Evolutionary conservation across 2,329 filamentous ascomycete species (phyloP).

Genomic region (Beauveria sp.): DNA sequence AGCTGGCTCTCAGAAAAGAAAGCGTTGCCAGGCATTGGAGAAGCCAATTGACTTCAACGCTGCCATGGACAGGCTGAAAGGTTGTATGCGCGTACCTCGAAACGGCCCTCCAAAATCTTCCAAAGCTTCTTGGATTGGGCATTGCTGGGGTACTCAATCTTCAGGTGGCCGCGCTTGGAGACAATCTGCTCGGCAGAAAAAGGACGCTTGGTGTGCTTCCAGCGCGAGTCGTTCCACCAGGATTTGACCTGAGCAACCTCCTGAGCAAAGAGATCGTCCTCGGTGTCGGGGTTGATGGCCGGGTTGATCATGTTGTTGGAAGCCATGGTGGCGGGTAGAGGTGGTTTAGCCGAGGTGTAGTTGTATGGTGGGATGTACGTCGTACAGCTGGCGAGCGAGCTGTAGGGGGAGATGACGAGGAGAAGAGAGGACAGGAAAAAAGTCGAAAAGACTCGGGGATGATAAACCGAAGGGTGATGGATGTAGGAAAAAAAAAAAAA

Average conservation of each 20-base stretch:
- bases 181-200: constrained; percentile 98
- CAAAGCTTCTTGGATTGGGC: constrained; percentile 88
- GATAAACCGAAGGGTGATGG: constrained; percentile 7
- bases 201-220: constrained; percentile 84
- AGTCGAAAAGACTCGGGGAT: constrained; percentile 6
- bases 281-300: constrained; percentile 47
- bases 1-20: neutral
- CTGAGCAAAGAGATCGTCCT: constrained; percentile 63
- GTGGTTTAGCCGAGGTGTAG: constrained; percentile 9
- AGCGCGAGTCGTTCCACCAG: constrained; percentile 91
- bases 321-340: constrained; percentile 39
- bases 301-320: constrained; percentile 55
- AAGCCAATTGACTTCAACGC: neutral
- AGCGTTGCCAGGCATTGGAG: neutral
- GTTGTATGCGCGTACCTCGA: constrained; percentile 53
- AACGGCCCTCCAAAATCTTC: constrained; percentile 79
- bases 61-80: neutral
- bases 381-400: neutral
- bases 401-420: neutral
- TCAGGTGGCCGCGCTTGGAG: constrained; percentile 84
- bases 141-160: constrained; percentile 88
- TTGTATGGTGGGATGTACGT: neutral
- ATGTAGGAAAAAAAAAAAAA: constrained; percentile 13
- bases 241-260: constrained; percentile 85
- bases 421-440: neutral